These are phyloP conservation scores for Termitomyces sp. DNA, from an alignment of 768 basidiomycete species.

Conservation along the genomic window DNA sequence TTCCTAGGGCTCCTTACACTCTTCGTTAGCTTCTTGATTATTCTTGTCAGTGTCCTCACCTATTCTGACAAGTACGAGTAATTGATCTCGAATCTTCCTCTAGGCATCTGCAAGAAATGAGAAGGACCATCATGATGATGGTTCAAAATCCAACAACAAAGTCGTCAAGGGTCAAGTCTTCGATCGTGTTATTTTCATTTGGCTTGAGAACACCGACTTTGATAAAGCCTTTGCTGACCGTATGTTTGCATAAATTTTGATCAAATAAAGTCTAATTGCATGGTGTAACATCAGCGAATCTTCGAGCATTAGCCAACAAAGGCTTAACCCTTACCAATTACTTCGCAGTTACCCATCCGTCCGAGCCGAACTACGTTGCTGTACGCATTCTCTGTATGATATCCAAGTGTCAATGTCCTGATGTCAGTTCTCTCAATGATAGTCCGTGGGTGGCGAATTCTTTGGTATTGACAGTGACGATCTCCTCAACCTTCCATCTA, in stretches of 20 bases:
- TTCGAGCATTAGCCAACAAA: constrained; percentile 39
- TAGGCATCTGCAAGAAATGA: no score
- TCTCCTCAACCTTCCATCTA: constrained; percentile 33
- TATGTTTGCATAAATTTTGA: no score
- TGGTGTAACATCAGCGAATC: constrained; percentile 14
- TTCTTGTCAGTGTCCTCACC: not conserved
- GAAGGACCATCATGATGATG: no score
- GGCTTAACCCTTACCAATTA: constrained; percentile 47
- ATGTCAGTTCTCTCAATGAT: not conserved
- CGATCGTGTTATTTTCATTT: no score
- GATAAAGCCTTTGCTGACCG: no score
- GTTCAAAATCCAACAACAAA: no score
- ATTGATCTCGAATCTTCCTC: not conserved
- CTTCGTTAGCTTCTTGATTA: not conserved
- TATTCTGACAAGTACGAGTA: no score
- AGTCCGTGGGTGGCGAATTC: constrained; percentile 16
- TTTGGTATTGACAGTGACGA: constrained; percentile 41
- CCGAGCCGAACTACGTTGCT: constrained; percentile 59
- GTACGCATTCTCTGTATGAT: constrained; percentile 7
- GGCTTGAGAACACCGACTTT: no score
- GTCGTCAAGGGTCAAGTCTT: no score
- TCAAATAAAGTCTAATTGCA: not conserved
- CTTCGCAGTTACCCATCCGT: constrained; percentile 53
- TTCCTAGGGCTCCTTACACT: not conserved
- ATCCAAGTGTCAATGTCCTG: constrained; percentile 15